Percentiles rank a stretch among this genome's conserved stretches.
These are phyloP conservation scores for Melaleuca quinquenervia DNA, from an alignment of 345 rosid genomes.

Conservation along the genomic window DNA sequence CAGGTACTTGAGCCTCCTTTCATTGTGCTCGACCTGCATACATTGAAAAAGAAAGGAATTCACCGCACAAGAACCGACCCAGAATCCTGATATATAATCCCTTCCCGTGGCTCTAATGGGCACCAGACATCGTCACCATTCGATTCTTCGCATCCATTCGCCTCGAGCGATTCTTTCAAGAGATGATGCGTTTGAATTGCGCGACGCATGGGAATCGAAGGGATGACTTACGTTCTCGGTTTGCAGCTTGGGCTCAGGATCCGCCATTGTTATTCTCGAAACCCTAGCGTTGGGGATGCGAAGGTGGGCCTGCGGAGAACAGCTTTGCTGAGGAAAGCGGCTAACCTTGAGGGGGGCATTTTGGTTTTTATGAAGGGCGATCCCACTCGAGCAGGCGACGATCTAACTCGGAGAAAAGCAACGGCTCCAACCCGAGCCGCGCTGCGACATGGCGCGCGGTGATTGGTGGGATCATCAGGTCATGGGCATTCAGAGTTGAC, in stretches of 20 bases:
- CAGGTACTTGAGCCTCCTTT: constrained; percentile 42
- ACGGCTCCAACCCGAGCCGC: neutral
- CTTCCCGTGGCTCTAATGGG: no score
- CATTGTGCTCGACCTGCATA: constrained; percentile 12
- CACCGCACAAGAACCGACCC: no score
- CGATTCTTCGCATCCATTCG: neutral
- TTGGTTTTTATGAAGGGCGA: neutral
- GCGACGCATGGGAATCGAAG: neutral
- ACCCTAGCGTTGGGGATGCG: neutral
- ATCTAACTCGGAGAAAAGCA: neutral
- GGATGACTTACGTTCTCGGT: constrained; percentile 2
- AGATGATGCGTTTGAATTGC: neutral
- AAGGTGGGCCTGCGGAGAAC: neutral
- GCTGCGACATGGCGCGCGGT: neutral
- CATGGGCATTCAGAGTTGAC: neutral
- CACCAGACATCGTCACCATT: neutral
- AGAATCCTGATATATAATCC: no score
- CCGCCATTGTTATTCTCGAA: constrained; percentile 8
- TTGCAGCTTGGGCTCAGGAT: constrained; percentile 9
- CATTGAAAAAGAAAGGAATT: neutral
- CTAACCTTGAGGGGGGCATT: neutral
- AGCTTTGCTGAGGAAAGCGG: no score
- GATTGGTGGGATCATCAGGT: neutral
- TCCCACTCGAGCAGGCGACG: neutral
- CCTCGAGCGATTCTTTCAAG: neutral